phyloP scores from a whole-genome alignment of 352 stramenopile species.

The Pythium biforme region DNA sequence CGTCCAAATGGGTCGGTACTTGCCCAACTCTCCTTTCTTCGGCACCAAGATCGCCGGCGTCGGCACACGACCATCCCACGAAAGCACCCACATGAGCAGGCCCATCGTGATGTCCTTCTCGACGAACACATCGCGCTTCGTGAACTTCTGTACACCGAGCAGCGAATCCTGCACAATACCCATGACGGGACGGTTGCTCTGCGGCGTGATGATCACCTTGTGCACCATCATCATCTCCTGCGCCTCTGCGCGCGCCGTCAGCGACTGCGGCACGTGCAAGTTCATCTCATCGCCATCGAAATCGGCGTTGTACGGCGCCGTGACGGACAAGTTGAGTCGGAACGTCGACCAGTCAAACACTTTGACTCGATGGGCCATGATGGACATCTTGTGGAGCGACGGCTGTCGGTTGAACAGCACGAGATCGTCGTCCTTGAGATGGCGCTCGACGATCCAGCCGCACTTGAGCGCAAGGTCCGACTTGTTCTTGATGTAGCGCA shows the following conservation, averaged over 20 bases:
- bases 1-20: conserved; percentile 94
- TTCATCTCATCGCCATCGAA: conserved; percentile 99
- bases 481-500: conserved; percentile 98
- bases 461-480: conserved; percentile 94
- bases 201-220: conserved; percentile 97
- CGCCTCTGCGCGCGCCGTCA: conserved; percentile 95
- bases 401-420: conserved; percentile 99
- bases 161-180: conserved; percentile 98
- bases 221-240: conserved; percentile 99
- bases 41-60: conserved; percentile 97
- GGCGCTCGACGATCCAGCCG: conserved; percentile 98
- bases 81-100: conserved; percentile 97
- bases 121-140: conserved; percentile 97
- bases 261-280: conserved; percentile 97
- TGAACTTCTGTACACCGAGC: conserved; percentile 97
- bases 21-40: conserved; percentile 81
- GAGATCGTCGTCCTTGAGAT: conserved; percentile 98
- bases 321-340: conserved; percentile 98
- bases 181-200: conserved; percentile 99
- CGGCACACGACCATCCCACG: conserved; percentile 97
- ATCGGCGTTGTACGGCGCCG: conserved; percentile 99
- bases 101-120: conserved; percentile 98
- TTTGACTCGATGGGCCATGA: conserved; percentile 99
- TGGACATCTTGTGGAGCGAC: conserved; percentile 99
- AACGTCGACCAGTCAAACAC: conserved; percentile 99